Base-by-base conservation (phyloP, 78 protist species). In the Chrysochromulina tobinii region DNA sequence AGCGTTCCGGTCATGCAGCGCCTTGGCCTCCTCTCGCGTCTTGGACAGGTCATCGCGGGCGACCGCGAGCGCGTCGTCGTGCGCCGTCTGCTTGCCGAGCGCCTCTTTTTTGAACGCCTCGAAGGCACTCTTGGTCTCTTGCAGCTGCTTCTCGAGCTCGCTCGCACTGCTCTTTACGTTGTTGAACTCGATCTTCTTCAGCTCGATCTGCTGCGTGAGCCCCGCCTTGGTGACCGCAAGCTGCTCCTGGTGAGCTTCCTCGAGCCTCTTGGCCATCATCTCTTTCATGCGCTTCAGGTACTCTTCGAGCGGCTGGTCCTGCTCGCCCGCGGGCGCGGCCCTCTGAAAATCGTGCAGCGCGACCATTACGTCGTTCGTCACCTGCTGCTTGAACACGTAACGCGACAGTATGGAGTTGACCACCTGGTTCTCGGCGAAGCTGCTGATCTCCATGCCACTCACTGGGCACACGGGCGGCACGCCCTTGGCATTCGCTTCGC, bases 341-440 rank as follows among this genome's bases (percentile, higher is more conserved):
- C 2, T 53, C 81, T 38, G 57, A 14, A 72, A 72, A 6, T 23
- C 15, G 14, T 72, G 6, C 15, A 72, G 81, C 14, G 53, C 8
- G 12, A 5, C 81, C 48, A 72, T 8, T 3, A 72, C 81, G 81
- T 72, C 81, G n/a, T 14, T 23, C 57, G 81, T 72, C 25, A 72
- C 14, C 81, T 72, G 81, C 81, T 72, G 81, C 81, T 72, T 72
- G 81, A 72, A 72, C n/a, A 38, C 53, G 53, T 72, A 72, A 15
- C 81, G 81, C 12, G 53, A 7, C 14, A 72, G 53, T 3, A 72
- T 72, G 48, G 81, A 72, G 57, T 72, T 53, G 54, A 72, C 20
- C 27, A 20, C 73, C 27, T 23, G 8, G 73, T 67, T 67, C 18
- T 9, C 27, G 50, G 18, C 73, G 73, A 67, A 9, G 27, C 9